phyloP scores from a whole-genome alignment of 371 early-diverging fungal species.

The Mucor mucedo region DNA sequence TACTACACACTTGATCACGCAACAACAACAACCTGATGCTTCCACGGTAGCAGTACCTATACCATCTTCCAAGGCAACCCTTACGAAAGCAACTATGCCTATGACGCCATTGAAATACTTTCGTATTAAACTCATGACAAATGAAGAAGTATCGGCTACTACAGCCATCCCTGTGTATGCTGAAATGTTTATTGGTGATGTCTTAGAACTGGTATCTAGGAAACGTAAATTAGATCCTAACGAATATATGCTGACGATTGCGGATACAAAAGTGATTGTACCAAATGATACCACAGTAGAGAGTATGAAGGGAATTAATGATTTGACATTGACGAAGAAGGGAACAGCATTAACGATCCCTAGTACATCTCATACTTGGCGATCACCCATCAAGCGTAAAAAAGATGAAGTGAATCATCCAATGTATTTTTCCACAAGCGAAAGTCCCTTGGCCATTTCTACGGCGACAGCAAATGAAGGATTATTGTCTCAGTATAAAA shows the following conservation, averaged over 20 bases:
- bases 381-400: constrained; percentile 54
- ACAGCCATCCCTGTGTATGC: constrained; percentile 84
- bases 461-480: constrained; percentile 40
- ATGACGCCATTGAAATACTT: constrained; percentile 65
- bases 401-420: constrained; percentile 47
- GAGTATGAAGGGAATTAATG: constrained; percentile 64
- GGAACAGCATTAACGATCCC: constrained; percentile 52
- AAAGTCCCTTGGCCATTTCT: constrained; percentile 21
- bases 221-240: constrained; percentile 85
- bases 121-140: constrained; percentile 63
- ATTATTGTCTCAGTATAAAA: constrained; percentile 54
- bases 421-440: constrained; percentile 43
- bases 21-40: constrained; percentile 39
- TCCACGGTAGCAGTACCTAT: constrained; percentile 56
- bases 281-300: constrained; percentile 79
- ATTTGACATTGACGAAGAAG: constrained; percentile 79
- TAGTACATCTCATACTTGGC: constrained; percentile 55
- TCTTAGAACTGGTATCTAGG: constrained; percentile 83
- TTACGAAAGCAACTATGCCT: constrained; percentile 55
- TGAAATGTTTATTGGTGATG: constrained; percentile 78
- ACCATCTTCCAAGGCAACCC: constrained; percentile 49
- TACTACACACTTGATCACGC: constrained; percentile 27
- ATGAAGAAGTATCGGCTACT: constrained; percentile 74
- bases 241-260: constrained; percentile 83
- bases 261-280: constrained; percentile 75